Conservation (phyloP, 2,329 filamentous ascomycete genomes). For the Calonectria henricotiae region DNA sequence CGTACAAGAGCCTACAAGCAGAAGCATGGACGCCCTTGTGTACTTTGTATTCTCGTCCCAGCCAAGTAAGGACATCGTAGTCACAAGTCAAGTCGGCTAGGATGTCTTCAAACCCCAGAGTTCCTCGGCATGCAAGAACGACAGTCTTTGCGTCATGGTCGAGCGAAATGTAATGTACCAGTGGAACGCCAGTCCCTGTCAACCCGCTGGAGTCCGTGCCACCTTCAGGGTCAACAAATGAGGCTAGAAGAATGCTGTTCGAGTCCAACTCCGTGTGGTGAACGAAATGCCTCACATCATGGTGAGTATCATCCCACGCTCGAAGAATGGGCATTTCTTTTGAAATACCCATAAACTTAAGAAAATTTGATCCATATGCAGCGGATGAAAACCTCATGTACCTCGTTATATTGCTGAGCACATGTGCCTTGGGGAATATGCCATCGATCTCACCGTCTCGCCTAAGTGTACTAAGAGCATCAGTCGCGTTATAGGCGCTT, state of each 20-base stretch:
- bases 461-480: conserved; percentile 67
- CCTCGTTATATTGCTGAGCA: conserved; percentile 75
- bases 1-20: conserved; percentile 77
- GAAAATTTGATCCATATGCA: conserved; percentile 76
- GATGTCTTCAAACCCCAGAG: conserved; percentile 82
- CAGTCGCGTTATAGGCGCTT: conserved; percentile 66
- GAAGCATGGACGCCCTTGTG: conserved; percentile 84
- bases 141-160: conserved; percentile 82
- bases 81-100: conserved; percentile 83
- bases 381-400: conserved; percentile 80
- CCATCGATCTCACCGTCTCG: conserved; percentile 71
- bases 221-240: conserved; percentile 79
- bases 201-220: conserved; percentile 77
- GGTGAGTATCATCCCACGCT: conserved; percentile 67
- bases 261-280: conserved; percentile 74
- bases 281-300: conserved; percentile 76
- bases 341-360: conserved; percentile 75
- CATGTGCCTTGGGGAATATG: conserved; percentile 73
- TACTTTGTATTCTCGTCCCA: conserved; percentile 77
- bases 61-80: conserved; percentile 78
- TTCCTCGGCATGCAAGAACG: conserved; percentile 81
- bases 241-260: conserved; percentile 76
- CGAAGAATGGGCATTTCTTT: conserved; percentile 65
- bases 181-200: conserved; percentile 77
- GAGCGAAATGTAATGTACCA: conserved; percentile 82